phyloP scores from a whole-genome alignment of 2,329 filamentous ascomycete species.

The Davidsoniella eucalypti region DNA sequence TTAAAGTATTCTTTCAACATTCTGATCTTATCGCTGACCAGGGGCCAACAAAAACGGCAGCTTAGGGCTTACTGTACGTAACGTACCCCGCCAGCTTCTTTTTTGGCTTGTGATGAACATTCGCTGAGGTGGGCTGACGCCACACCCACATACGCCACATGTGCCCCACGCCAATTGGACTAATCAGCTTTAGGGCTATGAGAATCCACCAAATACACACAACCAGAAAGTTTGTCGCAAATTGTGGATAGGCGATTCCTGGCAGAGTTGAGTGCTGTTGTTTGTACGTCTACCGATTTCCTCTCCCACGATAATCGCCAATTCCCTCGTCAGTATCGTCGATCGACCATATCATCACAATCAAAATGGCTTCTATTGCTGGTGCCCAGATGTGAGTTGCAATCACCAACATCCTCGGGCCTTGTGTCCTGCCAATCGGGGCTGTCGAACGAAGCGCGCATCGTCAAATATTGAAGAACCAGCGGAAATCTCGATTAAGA shows the following conservation, averaged over 20 bases:
- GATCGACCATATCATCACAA: slow-evolving; percentile 13
- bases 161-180: slow-evolving; percentile 3
- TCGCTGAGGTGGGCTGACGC: neutral
- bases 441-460: slow-evolving; percentile 7
- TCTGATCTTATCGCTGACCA: too few species aligned
- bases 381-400: slow-evolving; percentile 14
- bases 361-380: slow-evolving; percentile 14
- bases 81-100: too few species aligned
- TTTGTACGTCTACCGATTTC: slow-evolving; percentile 12
- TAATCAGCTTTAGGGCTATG: slow-evolving; percentile 3
- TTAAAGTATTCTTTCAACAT: too few species aligned
- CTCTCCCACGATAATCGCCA: slow-evolving; percentile 13
- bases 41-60: neutral
- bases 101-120: too few species aligned
- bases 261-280: slow-evolving; percentile 10
- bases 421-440: neutral
- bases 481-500: too few species aligned
- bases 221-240: slow-evolving; percentile 12
- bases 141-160: slow-evolving; percentile 4
- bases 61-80: slow-evolving; percentile 5
- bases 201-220: slow-evolving; percentile 8
- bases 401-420: slow-evolving; percentile 1
- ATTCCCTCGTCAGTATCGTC: slow-evolving; percentile 13
- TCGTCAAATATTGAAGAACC: slow-evolving; percentile 3
- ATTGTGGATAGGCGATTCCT: slow-evolving; percentile 12